Conservation (phyloP, 352 stramenopile genomes). For the Phytophthora capsici region DNA sequence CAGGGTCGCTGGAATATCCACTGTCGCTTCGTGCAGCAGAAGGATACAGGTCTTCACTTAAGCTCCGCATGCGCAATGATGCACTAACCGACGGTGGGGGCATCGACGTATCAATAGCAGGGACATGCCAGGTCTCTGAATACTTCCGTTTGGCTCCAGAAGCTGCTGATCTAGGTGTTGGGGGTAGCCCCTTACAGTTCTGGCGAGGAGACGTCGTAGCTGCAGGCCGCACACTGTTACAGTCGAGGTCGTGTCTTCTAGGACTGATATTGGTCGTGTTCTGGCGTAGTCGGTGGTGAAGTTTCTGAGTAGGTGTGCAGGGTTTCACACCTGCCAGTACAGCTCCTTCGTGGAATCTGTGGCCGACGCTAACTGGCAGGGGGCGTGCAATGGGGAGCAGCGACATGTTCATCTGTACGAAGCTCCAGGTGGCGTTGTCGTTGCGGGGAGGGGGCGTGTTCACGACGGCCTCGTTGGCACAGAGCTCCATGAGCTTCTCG, state of each 20-base stretch:
- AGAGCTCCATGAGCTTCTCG: conserved; percentile 26
- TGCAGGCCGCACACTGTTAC: conserved; percentile 21
- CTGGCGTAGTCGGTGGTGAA: conserved; percentile 57
- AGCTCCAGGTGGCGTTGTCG: conserved; percentile 64
- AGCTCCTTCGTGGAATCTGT: conserved; percentile 55
- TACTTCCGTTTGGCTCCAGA: conserved; percentile 37
- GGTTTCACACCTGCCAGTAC: conserved; percentile 47
- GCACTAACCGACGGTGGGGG: conserved; percentile 16
- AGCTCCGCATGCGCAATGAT: conserved; percentile 39
- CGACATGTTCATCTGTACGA: conserved; percentile 90
- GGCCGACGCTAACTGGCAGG: conserved; percentile 54
- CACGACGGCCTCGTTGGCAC: conserved; percentile 17
- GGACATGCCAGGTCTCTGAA: conserved; percentile 33
- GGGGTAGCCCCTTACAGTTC: conserved; percentile 23
- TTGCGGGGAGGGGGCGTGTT: conserved; percentile 8
- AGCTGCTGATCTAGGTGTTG: conserved; percentile 26
- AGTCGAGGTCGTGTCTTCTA: conserved; percentile 50
- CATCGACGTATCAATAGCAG: conserved; percentile 34
- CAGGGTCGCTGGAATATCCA: conserved; percentile 44
- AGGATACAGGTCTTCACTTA: conserved; percentile 45
- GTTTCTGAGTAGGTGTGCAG: conserved; percentile 69
- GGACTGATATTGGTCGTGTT: conserved; percentile 75
- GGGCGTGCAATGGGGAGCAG: conserved; percentile 78
- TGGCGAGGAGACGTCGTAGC: conserved; percentile 9
- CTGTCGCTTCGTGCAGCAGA: conserved; percentile 27